A percentile compares a stretch with the other conserved stretches of the same genome.
phyloP scores from a whole-genome alignment of 179 eudicot species.

The Corrigiola litoralis region DNA sequence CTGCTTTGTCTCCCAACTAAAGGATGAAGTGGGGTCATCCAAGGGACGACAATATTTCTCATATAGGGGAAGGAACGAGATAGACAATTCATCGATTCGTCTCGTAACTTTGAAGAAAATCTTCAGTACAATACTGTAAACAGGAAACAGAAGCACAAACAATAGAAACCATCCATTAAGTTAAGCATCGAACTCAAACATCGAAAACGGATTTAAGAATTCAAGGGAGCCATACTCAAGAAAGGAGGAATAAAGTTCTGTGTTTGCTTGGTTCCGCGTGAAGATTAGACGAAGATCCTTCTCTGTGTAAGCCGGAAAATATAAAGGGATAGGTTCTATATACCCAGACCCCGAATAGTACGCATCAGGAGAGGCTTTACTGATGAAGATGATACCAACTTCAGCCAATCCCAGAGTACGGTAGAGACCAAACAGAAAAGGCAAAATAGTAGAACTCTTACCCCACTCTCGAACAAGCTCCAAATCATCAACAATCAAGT shows the following conservation, averaged over 20 bases:
- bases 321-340: conserved; percentile 65
- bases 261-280: conserved; percentile 47
- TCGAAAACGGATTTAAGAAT: not conserved
- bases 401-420: conserved; percentile 65
- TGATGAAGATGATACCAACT: conserved; percentile 69
- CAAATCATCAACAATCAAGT: conserved; percentile 66
- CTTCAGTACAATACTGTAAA: conserved; percentile 59
- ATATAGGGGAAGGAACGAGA: conserved; percentile 52
- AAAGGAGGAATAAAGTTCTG: conserved; percentile 64
- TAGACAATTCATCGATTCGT: conserved; percentile 62
- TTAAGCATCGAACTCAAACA: not conserved
- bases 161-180: not conserved
- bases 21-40: conserved; percentile 32
- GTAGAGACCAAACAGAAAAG: conserved; percentile 67
- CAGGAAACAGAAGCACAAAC: conserved; percentile 16
- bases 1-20: conserved; percentile 29
- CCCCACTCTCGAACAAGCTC: conserved; percentile 86
- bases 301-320: conserved; percentile 76
- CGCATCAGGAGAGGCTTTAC: conserved; percentile 71
- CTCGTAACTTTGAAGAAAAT: conserved; percentile 68
- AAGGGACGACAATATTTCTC: conserved; percentile 73
- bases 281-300: conserved; percentile 69
- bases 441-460: conserved; percentile 58
- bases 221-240: conserved; percentile 60
- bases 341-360: conserved; percentile 71